These are phyloP conservation scores for Bruguiera parviflora DNA, from an alignment of 345 rosid species.

Conservation along the genomic window DNA sequence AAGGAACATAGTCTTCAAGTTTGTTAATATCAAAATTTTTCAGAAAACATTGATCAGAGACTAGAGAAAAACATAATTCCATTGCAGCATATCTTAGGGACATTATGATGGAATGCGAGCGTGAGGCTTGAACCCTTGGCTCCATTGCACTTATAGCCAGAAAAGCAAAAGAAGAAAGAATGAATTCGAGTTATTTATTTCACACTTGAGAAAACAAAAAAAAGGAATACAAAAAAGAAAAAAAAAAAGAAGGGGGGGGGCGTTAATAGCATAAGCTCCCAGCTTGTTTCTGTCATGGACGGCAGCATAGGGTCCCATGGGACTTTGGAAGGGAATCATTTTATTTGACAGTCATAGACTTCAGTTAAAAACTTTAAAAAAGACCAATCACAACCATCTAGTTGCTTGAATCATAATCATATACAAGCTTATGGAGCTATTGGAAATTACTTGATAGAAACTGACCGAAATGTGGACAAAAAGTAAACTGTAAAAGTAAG, in stretches of 20 bases:
- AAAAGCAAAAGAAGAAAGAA: not conserved
- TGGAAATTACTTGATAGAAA: conserved; percentile 2
- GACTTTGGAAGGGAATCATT: conserved; percentile 17
- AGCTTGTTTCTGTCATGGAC: not conserved
- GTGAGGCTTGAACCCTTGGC: not conserved
- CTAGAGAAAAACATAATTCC: no score
- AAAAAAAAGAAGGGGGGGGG: no score
- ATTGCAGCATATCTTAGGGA: not conserved
- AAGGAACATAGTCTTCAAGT: no score
- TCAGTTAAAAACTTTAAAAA: conserved; percentile 9
- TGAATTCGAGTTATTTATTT: not conserved
- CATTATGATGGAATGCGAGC: conserved; percentile 5
- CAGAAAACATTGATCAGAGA: no score
- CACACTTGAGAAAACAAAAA: not conserved
- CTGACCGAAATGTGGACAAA: conserved; percentile 10
- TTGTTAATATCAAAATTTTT: no score
- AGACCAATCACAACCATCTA: conserved; percentile 2
- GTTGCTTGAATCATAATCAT: conserved; percentile 14
- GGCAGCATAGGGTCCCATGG: conserved; percentile 9
- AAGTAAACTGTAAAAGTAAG: conserved; percentile 6
- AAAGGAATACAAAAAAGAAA: not conserved
- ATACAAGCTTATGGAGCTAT: conserved; percentile 2
- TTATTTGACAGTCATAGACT: conserved; percentile 13
- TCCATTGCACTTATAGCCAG: not conserved
- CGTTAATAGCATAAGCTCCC: not conserved